Conservation (phyloP, 306 rosid species). For the Acacia crassicarpa region DNA sequence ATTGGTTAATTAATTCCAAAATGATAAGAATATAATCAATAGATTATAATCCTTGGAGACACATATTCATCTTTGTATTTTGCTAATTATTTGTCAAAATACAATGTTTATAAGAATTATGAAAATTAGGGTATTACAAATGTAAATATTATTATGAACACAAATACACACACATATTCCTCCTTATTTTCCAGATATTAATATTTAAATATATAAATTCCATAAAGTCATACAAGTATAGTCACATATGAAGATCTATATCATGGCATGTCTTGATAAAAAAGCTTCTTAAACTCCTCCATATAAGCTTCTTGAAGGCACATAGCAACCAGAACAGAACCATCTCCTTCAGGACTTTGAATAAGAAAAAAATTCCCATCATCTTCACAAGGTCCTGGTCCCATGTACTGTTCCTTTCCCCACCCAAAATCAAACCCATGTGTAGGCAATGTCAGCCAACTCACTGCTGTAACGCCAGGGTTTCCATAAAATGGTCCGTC, state of each 20-base stretch:
- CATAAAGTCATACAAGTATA: neutral
- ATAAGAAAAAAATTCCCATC: constrained; percentile 56
- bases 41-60: too few relatives aligned
- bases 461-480: constrained; percentile 48
- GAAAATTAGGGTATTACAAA: too few relatives aligned
- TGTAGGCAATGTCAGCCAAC: constrained; percentile 58
- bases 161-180: neutral
- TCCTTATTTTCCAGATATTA: neutral
- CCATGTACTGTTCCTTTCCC: constrained; percentile 61
- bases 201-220: neutral
- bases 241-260: neutral
- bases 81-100: too few relatives aligned
- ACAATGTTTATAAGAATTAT: too few relatives aligned
- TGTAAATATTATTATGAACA: too few relatives aligned
- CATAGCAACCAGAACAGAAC: constrained; percentile 44
- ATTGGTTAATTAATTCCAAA: too few relatives aligned
- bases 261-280: constrained; percentile 38
- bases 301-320: constrained; percentile 51
- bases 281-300: constrained; percentile 56
- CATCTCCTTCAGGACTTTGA: constrained; percentile 43
- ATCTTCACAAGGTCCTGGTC: constrained; percentile 43
- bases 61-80: too few relatives aligned
- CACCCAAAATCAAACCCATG: constrained; percentile 72
- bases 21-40: too few relatives aligned
- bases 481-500: constrained; percentile 47